Percentiles rank a stretch among this genome's conserved stretches.
phyloP scores from a whole-genome alignment of 2,329 filamentous ascomycete species.

The Cercospora zeae-maydis region DNA sequence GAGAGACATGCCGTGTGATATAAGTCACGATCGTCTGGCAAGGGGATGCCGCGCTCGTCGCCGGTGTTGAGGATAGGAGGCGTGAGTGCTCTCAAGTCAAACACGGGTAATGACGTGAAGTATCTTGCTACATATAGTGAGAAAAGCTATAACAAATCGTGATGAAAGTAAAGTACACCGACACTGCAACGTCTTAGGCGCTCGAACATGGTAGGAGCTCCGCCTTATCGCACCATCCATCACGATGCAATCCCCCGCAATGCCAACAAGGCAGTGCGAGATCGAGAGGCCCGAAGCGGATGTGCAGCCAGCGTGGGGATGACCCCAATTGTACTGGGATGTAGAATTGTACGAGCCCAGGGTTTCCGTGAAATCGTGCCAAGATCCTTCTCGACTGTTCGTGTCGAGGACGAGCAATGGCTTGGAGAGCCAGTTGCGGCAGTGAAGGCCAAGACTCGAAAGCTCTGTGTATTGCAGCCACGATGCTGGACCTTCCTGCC shows the following conservation, averaged over 20 bases:
- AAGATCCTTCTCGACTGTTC: not conserved
- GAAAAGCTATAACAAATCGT: no score
- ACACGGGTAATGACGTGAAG: no score
- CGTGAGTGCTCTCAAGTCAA: no score
- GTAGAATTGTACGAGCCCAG: not conserved
- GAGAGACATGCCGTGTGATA: no score
- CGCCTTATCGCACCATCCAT: not conserved
- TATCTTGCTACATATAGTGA: no score
- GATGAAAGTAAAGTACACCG: no score
- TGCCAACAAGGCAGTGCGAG: not conserved
- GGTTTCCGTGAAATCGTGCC: not conserved
- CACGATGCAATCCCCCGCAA: not conserved
- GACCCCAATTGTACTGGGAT: not conserved
- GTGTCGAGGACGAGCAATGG: not conserved
- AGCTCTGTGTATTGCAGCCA: not conserved
- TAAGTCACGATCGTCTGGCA: no score
- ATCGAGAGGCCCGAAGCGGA: constrained; percentile 1
- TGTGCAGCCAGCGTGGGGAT: not conserved
- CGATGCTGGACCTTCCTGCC: not conserved
- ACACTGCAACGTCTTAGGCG: not conserved
- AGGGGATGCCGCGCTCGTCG: no score
- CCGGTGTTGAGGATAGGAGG: no score
- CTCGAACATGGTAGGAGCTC: not conserved
- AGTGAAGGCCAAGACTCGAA: not conserved
- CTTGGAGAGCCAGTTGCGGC: not conserved